Evolutionary conservation across 106 monocot genomes (phyloP), one percentile per base, ranked within the genome.

Genomic region (Ottelia alismoides): DNA sequence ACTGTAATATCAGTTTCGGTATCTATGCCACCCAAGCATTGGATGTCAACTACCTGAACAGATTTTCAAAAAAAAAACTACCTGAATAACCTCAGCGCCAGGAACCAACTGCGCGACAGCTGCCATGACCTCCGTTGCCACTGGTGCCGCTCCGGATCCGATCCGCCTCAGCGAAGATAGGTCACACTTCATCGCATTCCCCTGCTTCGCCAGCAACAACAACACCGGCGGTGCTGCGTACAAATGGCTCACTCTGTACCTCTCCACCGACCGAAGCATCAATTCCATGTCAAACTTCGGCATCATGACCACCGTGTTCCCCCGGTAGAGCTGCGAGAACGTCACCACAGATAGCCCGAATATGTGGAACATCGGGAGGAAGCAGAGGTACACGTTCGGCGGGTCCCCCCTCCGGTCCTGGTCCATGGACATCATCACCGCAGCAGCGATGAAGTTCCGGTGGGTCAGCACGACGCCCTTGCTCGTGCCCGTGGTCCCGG

Each of bases 171-270:
- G 28, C 19, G 85, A 85, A 30, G 78, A 73, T 23, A 92, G 61
- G 53, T 92, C 78, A 43, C 70, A 92, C 60, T 52, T 78, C 2
- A 45, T 18, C 30, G 47, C 61, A 27, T 56, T 85, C 51, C 75
- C 85, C 24, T 78, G 80, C 81, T 92, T 92, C n/a, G 78, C 91
- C 43, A 92, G 56, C 28, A 78, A 78, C 20, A 92, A 78, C 85
- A 92, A 67, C 20, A 92, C 78, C 20, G 92, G 85, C 49, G 92
- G 85, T 32, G 84, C 92, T 28, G 74, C 62, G 14, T 16, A 74
- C 14, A 82, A 11, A 25, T 82, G 47, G 20, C 54, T 78, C 26
- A 85, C 74, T 11, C 57, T 53, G 51, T 72, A 76, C 68, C 40
- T 71, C 66, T 85, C 73, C 20, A 82, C 68, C 12, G 71, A 45